Evolutionary conservation across 2,329 filamentous ascomycete genomes (phyloP), one percentile per base, ranked within the genome.

Genomic region (Tolypocladium album): DNA sequence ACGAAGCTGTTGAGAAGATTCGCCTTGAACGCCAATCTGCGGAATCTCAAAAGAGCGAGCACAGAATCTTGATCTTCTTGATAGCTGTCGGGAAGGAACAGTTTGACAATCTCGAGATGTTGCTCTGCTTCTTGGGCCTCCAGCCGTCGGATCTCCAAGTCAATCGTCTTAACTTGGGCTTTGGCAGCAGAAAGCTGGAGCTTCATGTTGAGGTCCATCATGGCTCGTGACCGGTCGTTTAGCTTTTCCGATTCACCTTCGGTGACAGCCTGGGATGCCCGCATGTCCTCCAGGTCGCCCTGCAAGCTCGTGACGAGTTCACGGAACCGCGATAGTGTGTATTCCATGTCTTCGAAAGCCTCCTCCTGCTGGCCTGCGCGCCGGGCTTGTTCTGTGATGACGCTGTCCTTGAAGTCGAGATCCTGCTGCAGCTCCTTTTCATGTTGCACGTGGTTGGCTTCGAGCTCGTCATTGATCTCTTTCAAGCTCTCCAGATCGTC

Each of bases 141-240:
- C 69, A 97, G 83, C 60, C 89, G 88, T 58, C 88, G 85, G 60
- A 97, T 78, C 71, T 97, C 92, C 38, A 97, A 80, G 65, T 97
- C 92, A 63, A 99, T 96, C 0, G 92, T 92, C 77, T 96, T 97
- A 68, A 90, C 87, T 72, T 96, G 93, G 3, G 93, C 89, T 77
- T 96, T 96, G 47, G 91, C 84, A 13, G 92, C 92, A 15, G 92
- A 95, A 60, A 89, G 84, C 69, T 96, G 93, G 52, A 99, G 82
- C 75, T 96, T 95, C 82, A 93, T 84, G 73, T 97, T 97, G 55
- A 99, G 82, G 69, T 99, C 93, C 84, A 96, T 89, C 88, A 99
- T 96, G 59, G 93, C 92, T 63, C 92, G 86, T 53, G 93, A 96
- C 63, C 91, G 88, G 67, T 85, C 89, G 64, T 88, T 92, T 59